Conservation (phyloP, 2,329 filamentous ascomycete species). For the Talaromyces sp. region DNA sequence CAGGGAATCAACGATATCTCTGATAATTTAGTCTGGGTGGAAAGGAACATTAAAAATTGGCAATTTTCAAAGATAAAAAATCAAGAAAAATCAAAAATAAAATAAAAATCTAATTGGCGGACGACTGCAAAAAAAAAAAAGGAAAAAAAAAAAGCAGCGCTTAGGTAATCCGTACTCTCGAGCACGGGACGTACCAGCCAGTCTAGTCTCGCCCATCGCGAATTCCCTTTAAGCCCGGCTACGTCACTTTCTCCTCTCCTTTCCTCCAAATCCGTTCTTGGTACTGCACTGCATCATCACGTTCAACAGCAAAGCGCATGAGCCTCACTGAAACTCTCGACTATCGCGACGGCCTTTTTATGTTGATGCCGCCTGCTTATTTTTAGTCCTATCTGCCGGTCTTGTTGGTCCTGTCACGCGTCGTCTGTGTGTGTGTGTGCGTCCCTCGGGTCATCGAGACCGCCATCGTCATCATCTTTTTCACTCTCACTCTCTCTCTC, state of each 20-base stretch:
- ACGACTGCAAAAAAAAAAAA: neutral
- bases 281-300: slow-evolving; percentile 11
- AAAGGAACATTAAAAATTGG: no score
- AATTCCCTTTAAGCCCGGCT: slow-evolving; percentile 26
- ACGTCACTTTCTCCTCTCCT: slow-evolving; percentile 29
- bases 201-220: neutral
- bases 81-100: no score
- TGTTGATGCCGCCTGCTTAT: slow-evolving; percentile 8
- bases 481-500: slow-evolving; percentile 1
- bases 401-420: neutral
- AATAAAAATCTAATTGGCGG: no score
- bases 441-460: slow-evolving; percentile 12
- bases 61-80: no score
- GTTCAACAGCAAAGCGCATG: slow-evolving; percentile 11
- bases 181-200: neutral
- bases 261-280: slow-evolving; percentile 13
- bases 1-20: neutral
- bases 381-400: slow-evolving; percentile 7
- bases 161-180: neutral
- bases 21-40: no score
- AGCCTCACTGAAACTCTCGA: neutral
- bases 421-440: neutral
- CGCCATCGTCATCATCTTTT: slow-evolving; percentile 15
- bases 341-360: neutral
- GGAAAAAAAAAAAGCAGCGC: neutral